Conservation (phyloP, 208 protist genomes). For the Leishmania turanica region DNA sequence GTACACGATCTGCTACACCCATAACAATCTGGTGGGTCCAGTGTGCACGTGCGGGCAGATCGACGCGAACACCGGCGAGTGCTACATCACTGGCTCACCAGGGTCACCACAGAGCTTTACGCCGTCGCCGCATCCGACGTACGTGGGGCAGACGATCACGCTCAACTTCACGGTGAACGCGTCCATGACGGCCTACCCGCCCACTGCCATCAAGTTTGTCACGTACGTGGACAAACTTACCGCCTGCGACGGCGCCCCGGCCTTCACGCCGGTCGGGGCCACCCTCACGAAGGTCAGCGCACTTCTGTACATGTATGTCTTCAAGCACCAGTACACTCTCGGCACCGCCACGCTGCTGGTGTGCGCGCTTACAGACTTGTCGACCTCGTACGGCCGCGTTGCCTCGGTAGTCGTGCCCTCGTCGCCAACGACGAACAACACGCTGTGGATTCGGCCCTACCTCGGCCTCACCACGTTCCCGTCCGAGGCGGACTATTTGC, state of each 20-base stretch:
- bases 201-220: conserved; percentile 77
- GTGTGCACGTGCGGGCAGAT: conserved; percentile 90
- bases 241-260: conserved; percentile 45
- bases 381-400: conserved; percentile 42
- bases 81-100: conserved; percentile 57
- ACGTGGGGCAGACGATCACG: conserved; percentile 84
- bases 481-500: conserved; percentile 37
- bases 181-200: conserved; percentile 52
- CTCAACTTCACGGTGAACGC: conserved; percentile 41
- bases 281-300: conserved; percentile 35
- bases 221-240: conserved; percentile 55
- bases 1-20: conserved; percentile 88
- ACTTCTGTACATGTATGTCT: conserved; percentile 57
- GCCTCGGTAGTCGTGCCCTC: conserved; percentile 28
- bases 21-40: conserved; percentile 45
- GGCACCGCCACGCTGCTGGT: conserved; percentile 64
- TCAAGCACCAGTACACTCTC: conserved; percentile 81
- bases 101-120: conserved; percentile 59
- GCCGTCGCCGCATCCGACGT: conserved; percentile 58
- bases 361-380: conserved; percentile 63
- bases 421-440: conserved; percentile 36
- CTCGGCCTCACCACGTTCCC: conserved; percentile 69
- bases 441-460: conserved; percentile 78
- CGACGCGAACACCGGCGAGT: conserved; percentile 60
- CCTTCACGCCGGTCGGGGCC: conserved; percentile 46